These are phyloP conservation scores for Colletotrichum sp. DNA, from an alignment of 2,329 filamentous ascomycete genomes.

Conservation along the genomic window DNA sequence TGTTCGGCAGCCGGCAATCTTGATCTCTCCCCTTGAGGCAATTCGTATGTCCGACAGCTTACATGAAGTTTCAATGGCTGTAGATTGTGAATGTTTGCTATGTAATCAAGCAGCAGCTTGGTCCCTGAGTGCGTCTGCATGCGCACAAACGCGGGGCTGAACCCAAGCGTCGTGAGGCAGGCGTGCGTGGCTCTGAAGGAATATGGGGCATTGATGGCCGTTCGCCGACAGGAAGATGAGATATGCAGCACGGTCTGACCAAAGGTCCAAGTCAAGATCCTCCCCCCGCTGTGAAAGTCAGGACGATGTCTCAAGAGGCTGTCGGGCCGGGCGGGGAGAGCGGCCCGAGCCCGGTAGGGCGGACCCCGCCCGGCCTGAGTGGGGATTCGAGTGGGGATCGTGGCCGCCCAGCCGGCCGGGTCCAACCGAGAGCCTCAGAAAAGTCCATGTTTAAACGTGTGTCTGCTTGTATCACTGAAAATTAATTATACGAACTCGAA, in stretches of 20 bases:
- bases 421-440: neutral
- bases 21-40: neutral
- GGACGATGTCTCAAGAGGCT: conserved; percentile 15
- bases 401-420: conserved; percentile 7
- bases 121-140: neutral
- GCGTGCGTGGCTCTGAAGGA: neutral
- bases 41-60: neutral
- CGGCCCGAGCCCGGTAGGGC: conserved; percentile 17
- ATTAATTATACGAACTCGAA: neutral
- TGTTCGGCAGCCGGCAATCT: neutral
- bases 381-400: neutral
- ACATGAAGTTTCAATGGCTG: neutral
- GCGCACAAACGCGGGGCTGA: neutral
- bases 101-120: neutral
- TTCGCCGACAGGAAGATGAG: neutral
- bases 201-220: neutral
- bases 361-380: conserved; percentile 10
- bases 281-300: neutral
- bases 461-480: neutral
- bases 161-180: neutral
- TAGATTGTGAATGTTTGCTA: neutral
- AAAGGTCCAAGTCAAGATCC: neutral
- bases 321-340: conserved; percentile 17
- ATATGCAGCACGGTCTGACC: neutral
- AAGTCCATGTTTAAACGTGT: neutral